phyloP scores from a whole-genome alignment of 2,329 filamentous ascomycete species.

The Neocatenulostroma microsporum region DNA sequence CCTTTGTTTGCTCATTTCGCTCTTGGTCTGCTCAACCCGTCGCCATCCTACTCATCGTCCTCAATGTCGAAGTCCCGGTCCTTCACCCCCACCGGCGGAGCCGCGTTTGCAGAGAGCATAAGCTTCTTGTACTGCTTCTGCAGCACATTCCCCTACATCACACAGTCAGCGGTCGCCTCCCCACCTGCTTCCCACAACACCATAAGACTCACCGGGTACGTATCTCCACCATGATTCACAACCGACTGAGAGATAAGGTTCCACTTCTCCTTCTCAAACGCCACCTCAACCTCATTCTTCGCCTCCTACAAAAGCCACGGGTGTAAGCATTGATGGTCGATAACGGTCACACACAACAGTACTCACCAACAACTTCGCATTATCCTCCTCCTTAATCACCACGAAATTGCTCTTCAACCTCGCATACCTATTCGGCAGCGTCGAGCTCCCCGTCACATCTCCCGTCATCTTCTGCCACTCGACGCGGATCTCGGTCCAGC shows the following conservation, averaged over 20 bases:
- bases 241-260: conserved; percentile 29
- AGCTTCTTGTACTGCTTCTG: conserved; percentile 37
- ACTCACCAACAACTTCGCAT: conserved; percentile 26
- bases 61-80: conserved; percentile 20
- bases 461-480: conserved; percentile 27
- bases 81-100: conserved; percentile 17
- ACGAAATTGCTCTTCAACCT: conserved; percentile 35
- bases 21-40: too few relatives aligned
- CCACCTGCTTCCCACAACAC: not conserved
- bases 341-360: too few relatives aligned
- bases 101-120: conserved; percentile 20
- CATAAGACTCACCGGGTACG: conserved; percentile 20
- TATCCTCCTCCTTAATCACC: conserved; percentile 30
- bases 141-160: conserved; percentile 23
- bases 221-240: conserved; percentile 24
- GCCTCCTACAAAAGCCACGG: too few relatives aligned
- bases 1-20: too few relatives aligned
- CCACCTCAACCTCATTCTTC: conserved; percentile 34
- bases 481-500: conserved; percentile 23
- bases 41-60: conserved; percentile 7
- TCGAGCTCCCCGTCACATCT: conserved; percentile 27
- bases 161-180: conserved; percentile 6
- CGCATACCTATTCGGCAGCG: conserved; percentile 33
- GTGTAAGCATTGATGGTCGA: too few relatives aligned
- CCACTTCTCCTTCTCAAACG: conserved; percentile 36